Evolutionary conservation across 768 basidiomycete genomes (phyloP), one percentile per base, ranked within the genome.

Genomic region (Pleurotus eryngii): DNA sequence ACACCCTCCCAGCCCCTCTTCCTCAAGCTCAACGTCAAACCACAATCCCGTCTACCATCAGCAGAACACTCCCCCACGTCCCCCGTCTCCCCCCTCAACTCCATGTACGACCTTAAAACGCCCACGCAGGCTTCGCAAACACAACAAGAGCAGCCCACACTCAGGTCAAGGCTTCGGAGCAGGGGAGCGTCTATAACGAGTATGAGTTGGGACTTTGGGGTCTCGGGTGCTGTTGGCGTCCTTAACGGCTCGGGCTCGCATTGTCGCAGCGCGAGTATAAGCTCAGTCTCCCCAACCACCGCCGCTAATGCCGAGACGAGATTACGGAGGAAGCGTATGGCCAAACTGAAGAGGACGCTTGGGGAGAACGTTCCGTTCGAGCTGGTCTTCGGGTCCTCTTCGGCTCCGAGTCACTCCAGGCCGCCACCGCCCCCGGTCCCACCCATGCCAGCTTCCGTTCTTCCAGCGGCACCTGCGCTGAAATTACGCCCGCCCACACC

Each of bases 361-460:
- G 85, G 85, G 35, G 83, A 85, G 68, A 79, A 77, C 58, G 72
- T 86, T 39, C 85, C 85, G 14, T 65, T 76, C 2, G 83, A 84
- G 62, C 76, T 86, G 22, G 76, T 86, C 2, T 74, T 75, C 50
- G 65, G 64, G 18, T 20, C 60, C 12, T 15, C 49, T 46, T 53
- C 60, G 27, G 30, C 56, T 18, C 5, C 59, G 24, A 46, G 60
- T 8, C 53, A 24, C 6, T 55, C 57, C 59, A 42, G 37, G 56
- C 30, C 56, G 46, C 3, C 43, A 57, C 9, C 56, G 3, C 60
- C 60, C 8, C 60, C 51, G 8, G 27, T 50, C 15, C 51, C 51
- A 12, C 27, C 49, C 5, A 22, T 35, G 11, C 38, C 51, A 7
- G 42, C 42, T 22, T 45, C 42, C n/a, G 11, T 22, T 17, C 30